Conservation (phyloP, 495 filamentous ascomycete genomes). For the Aspergillus cristatus region DNA sequence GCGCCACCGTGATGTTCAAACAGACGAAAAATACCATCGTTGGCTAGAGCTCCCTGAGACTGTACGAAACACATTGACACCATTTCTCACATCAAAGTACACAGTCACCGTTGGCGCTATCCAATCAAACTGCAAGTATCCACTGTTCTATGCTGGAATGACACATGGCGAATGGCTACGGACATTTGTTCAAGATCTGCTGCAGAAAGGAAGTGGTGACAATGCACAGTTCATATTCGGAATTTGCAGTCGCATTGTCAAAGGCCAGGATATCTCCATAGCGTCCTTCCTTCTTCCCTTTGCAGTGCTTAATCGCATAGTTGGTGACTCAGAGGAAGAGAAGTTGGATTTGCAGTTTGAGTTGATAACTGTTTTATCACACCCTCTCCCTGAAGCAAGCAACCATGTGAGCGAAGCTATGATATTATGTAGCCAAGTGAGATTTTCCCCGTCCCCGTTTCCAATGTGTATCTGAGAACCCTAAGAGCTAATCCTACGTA, state of each 20-base stretch:
- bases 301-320: slow-evolving; percentile 65
- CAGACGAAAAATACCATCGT: slow-evolving; percentile 49
- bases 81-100: slow-evolving; percentile 78
- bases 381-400: slow-evolving; percentile 46
- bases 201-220: slow-evolving; percentile 59
- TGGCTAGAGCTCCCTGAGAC: slow-evolving; percentile 69
- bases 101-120: slow-evolving; percentile 49
- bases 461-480: background rate
- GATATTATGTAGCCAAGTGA: slow-evolving; percentile 75
- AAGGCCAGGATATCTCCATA: slow-evolving; percentile 72
- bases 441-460: slow-evolving; percentile 6
- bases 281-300: slow-evolving; percentile 82
- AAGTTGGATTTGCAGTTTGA: slow-evolving; percentile 60
- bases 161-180: slow-evolving; percentile 77
- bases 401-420: slow-evolving; percentile 55
- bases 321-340: slow-evolving; percentile 57
- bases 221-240: slow-evolving; percentile 67
- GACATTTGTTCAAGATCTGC: slow-evolving; percentile 67
- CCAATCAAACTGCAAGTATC: slow-evolving; percentile 54
- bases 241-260: slow-evolving; percentile 70
- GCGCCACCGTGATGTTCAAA: slow-evolving; percentile 41
- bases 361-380: slow-evolving; percentile 55
- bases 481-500: background rate
- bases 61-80: slow-evolving; percentile 68
- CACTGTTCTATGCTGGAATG: slow-evolving; percentile 54